phyloP scores from a whole-genome alignment of 192 early-diverging fungal genomes.

The Gigaspora rosea region DNA sequence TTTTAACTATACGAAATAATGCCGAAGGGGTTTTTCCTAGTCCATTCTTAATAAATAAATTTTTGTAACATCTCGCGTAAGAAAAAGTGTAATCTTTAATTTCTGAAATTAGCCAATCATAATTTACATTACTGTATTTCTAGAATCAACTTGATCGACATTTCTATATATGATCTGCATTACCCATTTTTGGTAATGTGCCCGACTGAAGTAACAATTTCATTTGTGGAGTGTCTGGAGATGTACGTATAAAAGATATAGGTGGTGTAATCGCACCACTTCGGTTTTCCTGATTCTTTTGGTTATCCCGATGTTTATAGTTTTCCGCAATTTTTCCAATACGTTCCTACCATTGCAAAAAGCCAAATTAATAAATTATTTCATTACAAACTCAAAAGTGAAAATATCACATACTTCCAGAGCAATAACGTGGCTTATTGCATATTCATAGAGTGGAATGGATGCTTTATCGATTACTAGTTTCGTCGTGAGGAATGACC shows the following conservation, averaged over 20 bases:
- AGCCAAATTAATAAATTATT: constrained; percentile 10
- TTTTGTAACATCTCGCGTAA: too few species aligned
- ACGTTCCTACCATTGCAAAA: constrained; percentile 28
- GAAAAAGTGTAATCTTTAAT: too few species aligned
- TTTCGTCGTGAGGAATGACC: constrained; percentile 25
- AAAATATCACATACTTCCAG: constrained; percentile 25
- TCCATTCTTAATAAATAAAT: too few species aligned
- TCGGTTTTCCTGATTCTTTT: constrained; percentile 2
- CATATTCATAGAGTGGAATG: constrained; percentile 25
- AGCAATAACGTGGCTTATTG: constrained; percentile 32
- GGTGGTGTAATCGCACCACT: constrained; percentile 18
- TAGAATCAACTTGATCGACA: too few species aligned
- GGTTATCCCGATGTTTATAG: constrained; percentile 20
- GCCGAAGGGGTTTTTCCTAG: too few species aligned
- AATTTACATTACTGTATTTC: too few species aligned
- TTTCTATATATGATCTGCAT: too few species aligned
- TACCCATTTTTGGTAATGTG: too few species aligned
- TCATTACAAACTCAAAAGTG: constrained; percentile 23
- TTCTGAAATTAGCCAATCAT: too few species aligned
- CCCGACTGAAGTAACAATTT: constrained; percentile 20
- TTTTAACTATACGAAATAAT: too few species aligned
- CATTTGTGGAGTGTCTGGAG: constrained; percentile 29
- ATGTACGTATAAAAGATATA: constrained; percentile 19
- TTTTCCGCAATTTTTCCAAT: constrained; percentile 31
- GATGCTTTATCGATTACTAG: constrained; percentile 19